Evolutionary conservation across 345 rosid species (phyloP), one percentile per base, ranked within the genome.

Genomic region (Camelina laxa): DNA sequence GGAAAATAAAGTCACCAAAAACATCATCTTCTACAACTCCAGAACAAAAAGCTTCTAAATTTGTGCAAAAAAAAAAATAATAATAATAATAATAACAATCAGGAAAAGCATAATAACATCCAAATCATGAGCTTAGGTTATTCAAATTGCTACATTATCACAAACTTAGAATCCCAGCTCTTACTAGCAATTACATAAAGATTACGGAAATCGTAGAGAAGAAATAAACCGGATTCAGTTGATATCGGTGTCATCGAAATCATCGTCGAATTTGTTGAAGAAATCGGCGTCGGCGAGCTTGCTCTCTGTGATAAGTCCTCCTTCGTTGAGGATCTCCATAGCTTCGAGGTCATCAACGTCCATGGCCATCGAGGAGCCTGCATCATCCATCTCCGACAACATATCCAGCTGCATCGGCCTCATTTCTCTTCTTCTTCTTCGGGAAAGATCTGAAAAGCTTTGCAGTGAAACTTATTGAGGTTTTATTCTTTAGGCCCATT

Each of bases 161-260:
- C 19, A 24, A 24, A 24, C 27, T 24, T 24, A 24, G 4, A 24
- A 24, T 24, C 27, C 27, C 27, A 24, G 27, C 27, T 24, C 27
- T 24, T 27, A 27, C 30, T 27, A 31, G 30, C 4, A 27, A 27
- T 27, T 27, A 38, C 48, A 53, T 5, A 27, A 27, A 24, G 27
- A 24, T 24, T 3, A 27, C 7, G 11, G 31, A 57, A 38, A 41
- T 9, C 13, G 0, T 31, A 41, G 65, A 56, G 59, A 58, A 3
- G 14, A 38, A 21, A 21, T 5, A 4, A 33, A 55, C 38, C 58
- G 4, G 39, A 69, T 84, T 87, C 82, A 91, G 71, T 87, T 87
- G 88, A 94, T 86, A 81, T 94, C 97, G 30, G 85, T 7, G 73
- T 94, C 98, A 39, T 94, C 91, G 82, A 91, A 94, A 72, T 93